phyloP scores from a whole-genome alignment of 345 rosid species.

The Balakata baccata region DNA sequence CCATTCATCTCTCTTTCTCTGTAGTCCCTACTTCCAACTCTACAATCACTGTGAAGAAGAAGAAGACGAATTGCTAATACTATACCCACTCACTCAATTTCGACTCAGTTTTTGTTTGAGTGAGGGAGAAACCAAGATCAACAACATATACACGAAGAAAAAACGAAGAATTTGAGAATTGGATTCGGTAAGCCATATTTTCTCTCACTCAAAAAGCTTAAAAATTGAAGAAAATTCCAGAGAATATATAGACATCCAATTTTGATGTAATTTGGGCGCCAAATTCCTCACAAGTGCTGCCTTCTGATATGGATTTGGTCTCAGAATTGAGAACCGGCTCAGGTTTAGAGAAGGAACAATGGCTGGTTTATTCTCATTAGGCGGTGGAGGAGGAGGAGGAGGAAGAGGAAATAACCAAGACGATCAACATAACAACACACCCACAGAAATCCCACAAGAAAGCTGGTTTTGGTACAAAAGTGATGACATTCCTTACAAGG shows the following conservation, averaged over 20 bases:
- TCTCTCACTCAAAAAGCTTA: not conserved
- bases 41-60: not conserved
- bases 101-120: not conserved
- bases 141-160: no score
- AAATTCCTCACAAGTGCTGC: not conserved
- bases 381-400: not conserved
- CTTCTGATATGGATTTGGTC: slow-evolving; percentile 39
- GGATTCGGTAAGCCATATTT: not conserved
- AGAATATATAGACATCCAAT: no score
- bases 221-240: slow-evolving; percentile 1
- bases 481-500: slow-evolving; percentile 47
- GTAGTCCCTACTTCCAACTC: not conserved
- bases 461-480: slow-evolving; percentile 57
- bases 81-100: not conserved
- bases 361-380: slow-evolving; percentile 69
- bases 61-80: not conserved
- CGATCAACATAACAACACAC: slow-evolving; percentile 18
- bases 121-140: no score
- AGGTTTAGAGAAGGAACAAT: slow-evolving; percentile 48
- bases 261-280: not conserved
- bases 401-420: slow-evolving; percentile 38
- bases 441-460: slow-evolving; percentile 39
- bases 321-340: slow-evolving; percentile 39
- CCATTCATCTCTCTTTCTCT: no score
- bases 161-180: no score